Conservation (phyloP, 1,139 yeast genomes). For the Debaryomycetaceae sp. region DNA sequence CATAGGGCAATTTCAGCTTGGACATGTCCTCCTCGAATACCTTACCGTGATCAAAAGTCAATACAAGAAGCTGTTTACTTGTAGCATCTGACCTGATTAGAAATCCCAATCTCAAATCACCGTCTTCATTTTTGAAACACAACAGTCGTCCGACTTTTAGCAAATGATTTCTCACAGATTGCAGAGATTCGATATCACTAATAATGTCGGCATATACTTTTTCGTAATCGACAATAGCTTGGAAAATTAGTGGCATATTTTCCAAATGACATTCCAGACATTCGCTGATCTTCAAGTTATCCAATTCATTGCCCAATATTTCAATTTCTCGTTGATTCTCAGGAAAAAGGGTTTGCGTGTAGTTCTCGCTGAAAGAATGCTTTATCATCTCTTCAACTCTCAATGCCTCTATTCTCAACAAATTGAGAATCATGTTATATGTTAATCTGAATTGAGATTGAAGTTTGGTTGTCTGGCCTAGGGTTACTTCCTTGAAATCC, state of each 20-base stretch:
- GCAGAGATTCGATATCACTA: conserved; percentile 43
- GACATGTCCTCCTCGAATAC: conserved; percentile 26
- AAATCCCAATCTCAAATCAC: conserved; percentile 50
- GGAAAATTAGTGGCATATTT: conserved; percentile 44
- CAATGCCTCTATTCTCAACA: conserved; percentile 88
- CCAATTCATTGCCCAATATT: conserved; percentile 47
- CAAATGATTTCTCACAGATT: conserved; percentile 41
- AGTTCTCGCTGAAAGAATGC: conserved; percentile 89
- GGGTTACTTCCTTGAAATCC: conserved; percentile 70
- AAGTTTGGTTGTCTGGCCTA: conserved; percentile 86
- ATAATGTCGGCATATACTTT: conserved; percentile 43
- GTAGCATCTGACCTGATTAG: conserved; percentile 39
- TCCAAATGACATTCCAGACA: conserved; percentile 33
- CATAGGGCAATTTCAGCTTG: conserved; percentile 46
- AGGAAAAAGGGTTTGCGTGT: conserved; percentile 80
- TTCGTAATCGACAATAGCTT: conserved; percentile 44
- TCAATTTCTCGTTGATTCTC: conserved; percentile 73
- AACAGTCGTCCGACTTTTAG: conserved; percentile 59
- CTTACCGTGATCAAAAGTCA: conserved; percentile 46
- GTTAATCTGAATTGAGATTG: conserved; percentile 91
- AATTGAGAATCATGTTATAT: conserved; percentile 89
- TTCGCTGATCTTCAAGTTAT: conserved; percentile 32
- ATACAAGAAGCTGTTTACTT: conserved; percentile 26
- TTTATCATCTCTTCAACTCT: conserved; percentile 97
- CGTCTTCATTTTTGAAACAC: conserved; percentile 49